Base-by-base conservation (phyloP, 495 filamentous ascomycete species). In the Neurospora sp. region DNA sequence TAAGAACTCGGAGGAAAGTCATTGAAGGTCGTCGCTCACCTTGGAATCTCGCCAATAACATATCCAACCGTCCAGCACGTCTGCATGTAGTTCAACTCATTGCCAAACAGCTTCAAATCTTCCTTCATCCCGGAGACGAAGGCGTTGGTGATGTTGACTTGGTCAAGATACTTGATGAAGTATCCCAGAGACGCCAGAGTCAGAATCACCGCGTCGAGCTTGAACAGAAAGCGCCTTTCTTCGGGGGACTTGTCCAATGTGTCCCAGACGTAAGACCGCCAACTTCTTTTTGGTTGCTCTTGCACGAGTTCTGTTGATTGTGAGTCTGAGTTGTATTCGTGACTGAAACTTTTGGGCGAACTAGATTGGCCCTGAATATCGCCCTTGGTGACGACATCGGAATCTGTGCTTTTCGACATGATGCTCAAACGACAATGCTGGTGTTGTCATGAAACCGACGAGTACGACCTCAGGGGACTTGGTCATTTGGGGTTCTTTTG, bases 61-160 rank as follows among this genome's bases (percentile, higher is more conserved):
- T 90, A 89, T 16, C 89, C 90, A 17, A 90, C 85, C 0, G 88
- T 91, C 86, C 87, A 92, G 70, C 80, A 84, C 3, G 86, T 84
- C 61, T 83, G 82, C 81, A 88, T 79, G 70, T 83, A 83, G 69
- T 83, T 84, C 59, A 85, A 73, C 74, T 91, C 78, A 69, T 86
- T 87, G 3, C 88, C 87, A 42, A 85, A 83, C n/a, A 91, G 80
- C 16, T 79, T 74, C 17, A 90, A 81, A 69, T 89, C 87, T 72
- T 90, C 88, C 70, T 90, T 89, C 79, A 89, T 87, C 1, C 87
- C 87, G 35, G 84, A 88, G 1, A 89, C 81, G 73, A 82, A 83
- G 27, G 82, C 82, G 68, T 83, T 83, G 68, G 80, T 78, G 68
- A 83, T 80, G 71, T 83, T 82, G 20, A 78, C 75, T 70, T 81